Percentiles rank a stretch among this genome's conserved stretches.
phyloP scores from a whole-genome alignment of 2,329 filamentous ascomycete genomes.

The Aspergillus sp. region DNA sequence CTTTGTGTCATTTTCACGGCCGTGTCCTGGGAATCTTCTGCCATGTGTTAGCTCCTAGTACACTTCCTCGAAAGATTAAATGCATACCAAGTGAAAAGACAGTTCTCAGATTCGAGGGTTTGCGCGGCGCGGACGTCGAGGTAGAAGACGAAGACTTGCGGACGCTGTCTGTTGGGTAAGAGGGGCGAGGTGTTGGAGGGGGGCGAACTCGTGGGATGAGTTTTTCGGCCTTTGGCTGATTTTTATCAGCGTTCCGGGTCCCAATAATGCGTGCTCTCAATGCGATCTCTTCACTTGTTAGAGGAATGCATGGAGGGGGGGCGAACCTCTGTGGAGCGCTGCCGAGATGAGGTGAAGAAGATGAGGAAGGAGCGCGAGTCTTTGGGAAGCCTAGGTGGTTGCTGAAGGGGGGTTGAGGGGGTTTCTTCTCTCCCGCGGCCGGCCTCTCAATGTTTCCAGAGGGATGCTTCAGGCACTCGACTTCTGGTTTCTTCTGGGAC shows the following conservation, averaged over 20 bases:
- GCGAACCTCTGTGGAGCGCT: not conserved
- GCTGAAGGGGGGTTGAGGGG: not conserved
- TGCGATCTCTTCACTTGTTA: not conserved
- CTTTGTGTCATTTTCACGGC: constrained; percentile 13
- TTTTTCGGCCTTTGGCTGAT: too few relatives aligned
- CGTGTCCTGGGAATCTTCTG: not conserved
- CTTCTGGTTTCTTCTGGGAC: not conserved
- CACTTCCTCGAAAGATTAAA: not conserved
- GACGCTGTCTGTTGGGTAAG: not conserved
- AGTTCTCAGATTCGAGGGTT: not conserved
- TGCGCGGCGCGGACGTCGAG: not conserved
- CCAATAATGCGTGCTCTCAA: not conserved
- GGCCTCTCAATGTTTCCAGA: not conserved
- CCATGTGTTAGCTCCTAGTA: not conserved
- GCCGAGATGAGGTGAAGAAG: not conserved
- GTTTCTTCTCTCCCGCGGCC: not conserved
- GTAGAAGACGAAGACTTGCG: not conserved
- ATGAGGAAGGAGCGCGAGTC: too few relatives aligned
- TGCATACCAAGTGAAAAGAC: not conserved
- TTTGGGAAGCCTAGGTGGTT: not conserved
- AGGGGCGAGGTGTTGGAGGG: not conserved
- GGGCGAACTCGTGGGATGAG: not conserved
- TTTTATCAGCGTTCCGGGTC: too few relatives aligned
- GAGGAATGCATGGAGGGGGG: not conserved
- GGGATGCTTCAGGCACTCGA: not conserved